A percentile compares a stretch with the other conserved stretches of the same genome.
These are phyloP conservation scores for Sordariomycetes sp. DNA, from an alignment of 2,329 filamentous ascomycete genomes.

Conservation along the genomic window DNA sequence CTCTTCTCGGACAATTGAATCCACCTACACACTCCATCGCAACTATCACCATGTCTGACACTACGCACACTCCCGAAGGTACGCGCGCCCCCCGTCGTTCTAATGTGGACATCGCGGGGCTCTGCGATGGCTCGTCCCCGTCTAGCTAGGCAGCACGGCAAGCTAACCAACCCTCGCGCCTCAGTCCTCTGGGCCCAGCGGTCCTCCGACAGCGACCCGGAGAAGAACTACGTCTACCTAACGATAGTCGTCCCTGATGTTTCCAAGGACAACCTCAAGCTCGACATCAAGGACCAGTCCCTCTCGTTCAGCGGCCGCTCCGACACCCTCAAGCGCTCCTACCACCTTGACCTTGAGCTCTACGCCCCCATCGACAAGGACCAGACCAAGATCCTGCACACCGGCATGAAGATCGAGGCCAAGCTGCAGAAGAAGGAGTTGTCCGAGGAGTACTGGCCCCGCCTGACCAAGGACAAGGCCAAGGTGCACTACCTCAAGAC, in stretches of 20 bases:
- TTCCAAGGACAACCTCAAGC: slow-evolving; percentile 60
- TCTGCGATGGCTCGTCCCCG: background rate
- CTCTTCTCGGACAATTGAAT: slow-evolving; percentile 9
- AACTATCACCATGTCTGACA: slow-evolving; percentile 15
- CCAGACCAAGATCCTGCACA: slow-evolving; percentile 81
- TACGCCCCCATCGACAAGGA: slow-evolving; percentile 82
- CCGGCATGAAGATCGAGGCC: slow-evolving; percentile 75
- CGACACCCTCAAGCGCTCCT: slow-evolving; percentile 74
- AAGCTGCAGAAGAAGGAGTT: slow-evolving; percentile 96
- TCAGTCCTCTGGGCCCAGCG: slow-evolving; percentile 97
- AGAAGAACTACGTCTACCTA: slow-evolving; percentile 92
- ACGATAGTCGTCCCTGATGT: slow-evolving; percentile 87
- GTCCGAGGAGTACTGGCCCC: slow-evolving; percentile 90
- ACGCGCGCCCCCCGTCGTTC: slow-evolving; percentile 7
- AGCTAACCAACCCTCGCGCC: background rate
- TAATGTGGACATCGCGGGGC: background rate
- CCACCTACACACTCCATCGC: slow-evolving; percentile 6
- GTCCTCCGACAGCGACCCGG: slow-evolving; percentile 66
- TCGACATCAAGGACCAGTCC: slow-evolving; percentile 68
- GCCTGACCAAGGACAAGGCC: slow-evolving; percentile 80
- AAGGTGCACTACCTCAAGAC: slow-evolving; percentile 96
- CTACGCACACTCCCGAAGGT: slow-evolving; percentile 25
- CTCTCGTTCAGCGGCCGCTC: slow-evolving; percentile 78
- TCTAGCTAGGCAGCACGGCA: background rate
- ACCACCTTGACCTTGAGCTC: slow-evolving; percentile 78